A percentile compares a stretch with the other conserved stretches of the same genome.
These are phyloP conservation scores for Termitomyces sp. DNA, from an alignment of 768 basidiomycete genomes.

Conservation along the genomic window DNA sequence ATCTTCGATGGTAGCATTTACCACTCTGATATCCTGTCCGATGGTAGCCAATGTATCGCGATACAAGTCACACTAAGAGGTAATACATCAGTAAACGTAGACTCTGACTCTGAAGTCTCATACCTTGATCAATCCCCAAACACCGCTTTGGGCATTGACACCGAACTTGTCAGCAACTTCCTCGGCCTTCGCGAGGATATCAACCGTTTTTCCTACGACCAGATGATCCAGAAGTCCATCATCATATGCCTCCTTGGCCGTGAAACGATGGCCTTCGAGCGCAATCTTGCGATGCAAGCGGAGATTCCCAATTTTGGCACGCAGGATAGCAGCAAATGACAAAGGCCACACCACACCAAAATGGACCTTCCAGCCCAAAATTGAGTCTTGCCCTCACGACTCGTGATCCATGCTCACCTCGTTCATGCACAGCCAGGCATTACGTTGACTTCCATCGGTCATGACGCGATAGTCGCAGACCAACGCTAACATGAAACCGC, in stretches of 20 bases:
- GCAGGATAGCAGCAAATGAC: constrained; percentile 59
- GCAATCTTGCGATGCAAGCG: constrained; percentile 62
- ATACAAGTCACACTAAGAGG: constrained; percentile 47
- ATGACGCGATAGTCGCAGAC: constrained; percentile 88
- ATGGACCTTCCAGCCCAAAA: constrained; percentile 44
- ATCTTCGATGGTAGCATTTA: constrained; percentile 37
- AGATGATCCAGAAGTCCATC: constrained; percentile 68
- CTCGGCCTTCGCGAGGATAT: constrained; percentile 57
- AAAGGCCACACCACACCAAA: constrained; percentile 81
- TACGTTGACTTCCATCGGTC: constrained; percentile 71
- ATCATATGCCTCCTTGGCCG: constrained; percentile 60
- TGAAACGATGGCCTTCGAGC: constrained; percentile 76
- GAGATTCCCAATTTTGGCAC: constrained; percentile 58
- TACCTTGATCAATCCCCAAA: constrained; percentile 74
- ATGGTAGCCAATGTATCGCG: constrained; percentile 43
- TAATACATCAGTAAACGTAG: constrained; percentile 1
- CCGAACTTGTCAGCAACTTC: constrained; percentile 52
- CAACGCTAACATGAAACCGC: constrained; percentile 71
- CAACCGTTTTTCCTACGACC: constrained; percentile 52
- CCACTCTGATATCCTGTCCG: constrained; percentile 27
- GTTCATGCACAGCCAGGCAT: constrained; percentile 91
- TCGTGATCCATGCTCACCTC: constrained; percentile 44
- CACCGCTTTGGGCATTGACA: constrained; percentile 47
- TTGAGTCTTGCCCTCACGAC: background rate
- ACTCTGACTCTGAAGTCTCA: background rate